Evolutionary conservation across 176 grass and related monocot species (phyloP).

Genomic region (Aechmea fasciata): DNA sequence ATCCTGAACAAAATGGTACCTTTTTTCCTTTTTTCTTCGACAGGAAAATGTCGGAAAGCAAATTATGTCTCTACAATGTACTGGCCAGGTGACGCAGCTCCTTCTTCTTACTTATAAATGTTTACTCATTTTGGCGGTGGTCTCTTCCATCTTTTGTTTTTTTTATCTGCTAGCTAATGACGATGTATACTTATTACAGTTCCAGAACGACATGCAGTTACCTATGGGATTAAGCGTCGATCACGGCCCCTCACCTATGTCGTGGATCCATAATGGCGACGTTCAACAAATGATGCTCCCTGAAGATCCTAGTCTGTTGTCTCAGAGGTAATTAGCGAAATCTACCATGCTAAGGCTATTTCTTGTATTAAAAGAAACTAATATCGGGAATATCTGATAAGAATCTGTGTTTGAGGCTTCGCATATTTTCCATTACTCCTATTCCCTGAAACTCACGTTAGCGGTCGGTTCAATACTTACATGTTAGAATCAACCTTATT

Average conservation of each 20-base stretch:
- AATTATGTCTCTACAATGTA: slow-evolving; percentile 47
- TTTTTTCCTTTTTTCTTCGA: slow-evolving; percentile 12
- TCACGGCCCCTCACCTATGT: slow-evolving; percentile 16
- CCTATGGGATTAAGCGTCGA: slow-evolving; percentile 31
- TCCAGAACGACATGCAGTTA: slow-evolving; percentile 47
- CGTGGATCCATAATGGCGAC: slow-evolving; percentile 40
- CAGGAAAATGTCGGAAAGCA: slow-evolving; percentile 53
- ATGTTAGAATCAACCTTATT: neutral
- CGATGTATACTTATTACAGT: slow-evolving; percentile 18
- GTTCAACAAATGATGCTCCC: slow-evolving; percentile 35
- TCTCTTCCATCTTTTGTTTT: neutral
- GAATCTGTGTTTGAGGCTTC: neutral
- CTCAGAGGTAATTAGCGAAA: slow-evolving; percentile 42
- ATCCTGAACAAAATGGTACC: neutral
- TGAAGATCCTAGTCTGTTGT: slow-evolving; percentile 37
- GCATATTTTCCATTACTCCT: no score
- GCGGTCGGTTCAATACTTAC: no score
- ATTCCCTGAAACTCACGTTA: no score
- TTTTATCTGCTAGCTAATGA: neutral
- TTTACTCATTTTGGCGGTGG: neutral
- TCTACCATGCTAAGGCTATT: no score
- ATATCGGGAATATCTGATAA: neutral
- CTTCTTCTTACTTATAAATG: neutral
- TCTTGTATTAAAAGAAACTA: neutral
- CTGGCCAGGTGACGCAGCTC: slow-evolving; percentile 39